phyloP scores from a whole-genome alignment of 345 rosid genomes.

The Erucastrum elatum region DNA sequence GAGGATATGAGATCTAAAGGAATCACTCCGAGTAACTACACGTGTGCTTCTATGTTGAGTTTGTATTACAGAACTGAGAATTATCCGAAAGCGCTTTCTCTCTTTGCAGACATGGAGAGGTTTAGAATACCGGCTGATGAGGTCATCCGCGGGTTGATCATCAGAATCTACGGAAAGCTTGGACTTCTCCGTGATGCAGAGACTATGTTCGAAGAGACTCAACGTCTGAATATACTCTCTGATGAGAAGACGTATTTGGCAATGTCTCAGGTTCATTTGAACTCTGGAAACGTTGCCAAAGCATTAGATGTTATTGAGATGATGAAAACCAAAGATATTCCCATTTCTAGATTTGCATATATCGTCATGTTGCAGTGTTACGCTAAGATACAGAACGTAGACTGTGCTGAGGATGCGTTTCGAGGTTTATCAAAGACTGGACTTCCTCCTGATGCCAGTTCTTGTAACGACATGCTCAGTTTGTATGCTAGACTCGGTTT shows the following conservation, averaged over 20 bases:
- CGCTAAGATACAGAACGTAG: conserved; percentile 61
- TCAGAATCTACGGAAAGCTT: conserved; percentile 89
- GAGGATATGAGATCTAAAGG: conserved; percentile 72
- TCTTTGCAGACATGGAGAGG: conserved; percentile 79
- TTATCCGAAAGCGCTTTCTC: conserved; percentile 79
- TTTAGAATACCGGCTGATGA: conserved; percentile 67
- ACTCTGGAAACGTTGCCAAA: conserved; percentile 58
- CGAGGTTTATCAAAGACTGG: conserved; percentile 64
- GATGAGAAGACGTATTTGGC: conserved; percentile 88
- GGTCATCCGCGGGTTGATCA: conserved; percentile 84
- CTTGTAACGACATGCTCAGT: conserved; percentile 76
- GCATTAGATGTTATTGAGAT: conserved; percentile 60
- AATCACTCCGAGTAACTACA: conserved; percentile 77
- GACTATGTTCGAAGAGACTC: conserved; percentile 63
- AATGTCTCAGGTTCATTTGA: conserved; percentile 86
- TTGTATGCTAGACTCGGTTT: conserved; percentile 55
- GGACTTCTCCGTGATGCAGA: conserved; percentile 80
- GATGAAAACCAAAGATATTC: conserved; percentile 69
- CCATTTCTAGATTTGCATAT: conserved; percentile 78
- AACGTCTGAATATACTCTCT: conserved; percentile 58
- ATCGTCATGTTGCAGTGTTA: conserved; percentile 79
- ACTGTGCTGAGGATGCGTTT: conserved; percentile 73
- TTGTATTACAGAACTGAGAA: conserved; percentile 71
- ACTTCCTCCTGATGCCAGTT: conserved; percentile 75
- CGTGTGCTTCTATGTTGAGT: conserved; percentile 92